Percentiles rank a stretch among this genome's conserved stretches.
phyloP scores from a whole-genome alignment of 2,329 filamentous ascomycete species.

The Dactylellina drechsleri region DNA sequence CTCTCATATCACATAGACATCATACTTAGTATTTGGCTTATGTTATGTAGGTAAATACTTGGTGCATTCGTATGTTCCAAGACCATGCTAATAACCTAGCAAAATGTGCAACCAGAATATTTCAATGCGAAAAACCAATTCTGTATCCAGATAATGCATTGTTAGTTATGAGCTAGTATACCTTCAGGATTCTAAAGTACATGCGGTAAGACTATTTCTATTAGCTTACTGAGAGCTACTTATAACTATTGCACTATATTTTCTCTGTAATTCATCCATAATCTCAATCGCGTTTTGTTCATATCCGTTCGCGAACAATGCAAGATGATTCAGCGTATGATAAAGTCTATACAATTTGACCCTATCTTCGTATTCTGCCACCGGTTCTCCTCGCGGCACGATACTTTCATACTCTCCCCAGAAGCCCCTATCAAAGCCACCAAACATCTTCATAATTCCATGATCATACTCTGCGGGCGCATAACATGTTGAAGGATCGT shows the following conservation, averaged over 20 bases:
- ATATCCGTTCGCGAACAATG: conserved; percentile 84
- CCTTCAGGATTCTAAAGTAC: no score
- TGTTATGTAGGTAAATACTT: no score
- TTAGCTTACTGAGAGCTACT: no score
- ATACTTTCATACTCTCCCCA: conserved; percentile 79
- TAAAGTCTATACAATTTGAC: conserved; percentile 86
- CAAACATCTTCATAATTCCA: conserved; percentile 97
- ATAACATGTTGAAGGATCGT: conserved; percentile 82
- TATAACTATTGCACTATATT: conserved; percentile 68
- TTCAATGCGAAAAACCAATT: no score
- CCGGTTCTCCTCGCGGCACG: conserved; percentile 82
- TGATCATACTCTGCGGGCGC: conserved; percentile 90
- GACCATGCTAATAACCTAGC: no score
- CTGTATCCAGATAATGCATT: no score
- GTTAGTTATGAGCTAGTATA: no score
- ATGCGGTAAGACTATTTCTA: no score
- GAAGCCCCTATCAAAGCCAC: conserved; percentile 78
- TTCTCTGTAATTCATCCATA: conserved; percentile 77
- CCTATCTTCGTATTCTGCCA: conserved; percentile 84
- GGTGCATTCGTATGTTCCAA: no score
- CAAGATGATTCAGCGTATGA: conserved; percentile 89
- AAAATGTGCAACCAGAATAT: no score
- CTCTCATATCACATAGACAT: no score
- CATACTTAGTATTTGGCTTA: no score
- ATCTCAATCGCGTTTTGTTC: conserved; percentile 78